A percentile compares a stretch with the other conserved stretches of the same genome.
Evolutionary conservation across 768 basidiomycete genomes (phyloP).

Genomic region (Suillus brevipes): DNA sequence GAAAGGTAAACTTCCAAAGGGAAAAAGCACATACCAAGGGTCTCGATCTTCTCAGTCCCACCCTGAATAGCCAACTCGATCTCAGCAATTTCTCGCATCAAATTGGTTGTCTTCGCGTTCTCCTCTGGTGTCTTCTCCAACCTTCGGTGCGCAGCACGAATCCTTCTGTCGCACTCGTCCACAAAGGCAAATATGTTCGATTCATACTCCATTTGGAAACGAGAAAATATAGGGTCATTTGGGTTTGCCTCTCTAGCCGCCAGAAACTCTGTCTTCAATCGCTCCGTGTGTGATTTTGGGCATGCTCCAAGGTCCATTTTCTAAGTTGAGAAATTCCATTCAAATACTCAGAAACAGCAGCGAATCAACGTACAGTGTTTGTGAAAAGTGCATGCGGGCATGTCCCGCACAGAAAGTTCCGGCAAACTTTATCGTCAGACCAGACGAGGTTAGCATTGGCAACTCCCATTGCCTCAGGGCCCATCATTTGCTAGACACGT

Average conservation of each 20-base stretch:
- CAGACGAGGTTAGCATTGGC: conserved; percentile 89
- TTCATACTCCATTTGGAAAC: conserved; percentile 95
- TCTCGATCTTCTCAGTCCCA: conserved; percentile 97
- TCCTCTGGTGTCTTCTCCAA: conserved; percentile 99
- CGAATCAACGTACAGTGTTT: conserved; percentile 74
- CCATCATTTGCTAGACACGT: conserved; percentile 93
- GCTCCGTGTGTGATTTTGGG: conserved; percentile 93
- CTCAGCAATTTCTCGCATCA: conserved; percentile 99
- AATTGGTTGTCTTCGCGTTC: conserved; percentile 97
- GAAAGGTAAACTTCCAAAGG: conserved; percentile 14
- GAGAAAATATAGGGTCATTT: conserved; percentile 75
- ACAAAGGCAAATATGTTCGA: conserved; percentile 94
- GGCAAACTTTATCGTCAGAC: conserved; percentile 97
- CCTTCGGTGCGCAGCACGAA: conserved; percentile 88
- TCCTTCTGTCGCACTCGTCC: conserved; percentile 97
- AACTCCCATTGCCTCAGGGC: conserved; percentile 98
- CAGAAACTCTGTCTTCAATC: conserved; percentile 87
- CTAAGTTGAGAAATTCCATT: conserved; percentile 28
- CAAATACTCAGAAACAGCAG: background rate
- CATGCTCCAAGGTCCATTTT: conserved; percentile 99
- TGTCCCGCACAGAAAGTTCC: conserved; percentile 97
- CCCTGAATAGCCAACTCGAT: conserved; percentile 99
- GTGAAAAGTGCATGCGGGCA: conserved; percentile 98
- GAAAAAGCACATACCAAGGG: conserved; percentile 58
- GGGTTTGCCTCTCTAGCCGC: conserved; percentile 76